Evolutionary conservation across 495 filamentous ascomycete genomes (phyloP).

Genomic region (Penicillium verhagenii): DNA sequence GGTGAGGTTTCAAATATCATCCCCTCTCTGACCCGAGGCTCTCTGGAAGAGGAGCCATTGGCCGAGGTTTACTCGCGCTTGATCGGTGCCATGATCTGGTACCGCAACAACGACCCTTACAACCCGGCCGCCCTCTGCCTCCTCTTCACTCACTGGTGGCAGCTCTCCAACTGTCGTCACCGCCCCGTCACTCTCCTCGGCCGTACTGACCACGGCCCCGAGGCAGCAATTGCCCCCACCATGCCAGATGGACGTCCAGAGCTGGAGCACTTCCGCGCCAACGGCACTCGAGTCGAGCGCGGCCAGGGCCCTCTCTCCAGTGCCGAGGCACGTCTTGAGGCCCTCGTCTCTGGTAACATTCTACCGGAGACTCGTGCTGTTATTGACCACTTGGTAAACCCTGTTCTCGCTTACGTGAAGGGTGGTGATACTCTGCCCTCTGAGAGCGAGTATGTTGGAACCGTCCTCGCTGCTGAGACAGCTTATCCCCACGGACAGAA

Average conservation of each 20-base stretch:
- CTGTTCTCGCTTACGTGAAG: slow-evolving; percentile 9
- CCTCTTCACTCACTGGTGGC: slow-evolving; percentile 13
- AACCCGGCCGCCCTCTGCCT: slow-evolving; percentile 13
- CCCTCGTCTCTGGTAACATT: neutral
- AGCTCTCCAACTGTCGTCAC: slow-evolving; percentile 13
- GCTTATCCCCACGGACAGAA: slow-evolving; percentile 13
- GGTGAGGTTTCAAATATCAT: slow-evolving; percentile 13
- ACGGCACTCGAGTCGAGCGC: slow-evolving; percentile 9
- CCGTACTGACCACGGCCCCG: slow-evolving; percentile 6
- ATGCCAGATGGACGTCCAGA: slow-evolving; percentile 11
- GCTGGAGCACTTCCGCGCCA: slow-evolving; percentile 11
- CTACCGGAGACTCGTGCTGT: slow-evolving; percentile 9
- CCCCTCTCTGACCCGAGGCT: slow-evolving; percentile 6
- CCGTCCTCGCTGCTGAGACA: slow-evolving; percentile 8
- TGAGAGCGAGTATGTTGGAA: slow-evolving; percentile 11
- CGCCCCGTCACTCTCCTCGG: slow-evolving; percentile 10
- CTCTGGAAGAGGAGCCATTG: slow-evolving; percentile 6
- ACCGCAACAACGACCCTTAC: slow-evolving; percentile 13
- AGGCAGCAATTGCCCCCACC: slow-evolving; percentile 8
- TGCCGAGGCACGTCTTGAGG: slow-evolving; percentile 7
- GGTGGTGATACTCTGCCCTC: slow-evolving; percentile 8
- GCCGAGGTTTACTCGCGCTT: slow-evolving; percentile 10
- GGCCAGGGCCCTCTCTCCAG: slow-evolving; percentile 7
- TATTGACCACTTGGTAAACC: slow-evolving; percentile 11
- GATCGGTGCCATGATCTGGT: slow-evolving; percentile 15